These are phyloP conservation scores for Pichia terricola DNA, from an alignment of 1,139 yeast species.

Conservation along the genomic window DNA sequence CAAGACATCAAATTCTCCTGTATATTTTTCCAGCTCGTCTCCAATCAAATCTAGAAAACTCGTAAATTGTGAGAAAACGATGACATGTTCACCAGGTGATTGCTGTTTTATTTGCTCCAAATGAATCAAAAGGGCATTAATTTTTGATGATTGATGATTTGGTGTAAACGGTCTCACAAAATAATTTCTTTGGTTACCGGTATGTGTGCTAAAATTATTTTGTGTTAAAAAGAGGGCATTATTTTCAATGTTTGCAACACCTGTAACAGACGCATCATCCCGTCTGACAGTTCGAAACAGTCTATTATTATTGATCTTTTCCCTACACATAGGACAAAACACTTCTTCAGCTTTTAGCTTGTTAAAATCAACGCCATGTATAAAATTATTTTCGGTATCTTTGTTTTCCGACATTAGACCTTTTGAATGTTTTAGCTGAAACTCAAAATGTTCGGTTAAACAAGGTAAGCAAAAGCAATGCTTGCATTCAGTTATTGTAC, in stretches of 20 bases:
- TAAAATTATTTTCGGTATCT: background rate
- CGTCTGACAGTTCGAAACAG: conserved; percentile 29
- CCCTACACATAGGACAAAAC: conserved; percentile 56
- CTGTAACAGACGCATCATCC: background rate
- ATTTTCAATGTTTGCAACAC: conserved; percentile 2
- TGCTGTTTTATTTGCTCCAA: conserved; percentile 43
- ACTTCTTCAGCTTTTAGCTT: conserved; percentile 15
- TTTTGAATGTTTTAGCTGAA: conserved; percentile 18
- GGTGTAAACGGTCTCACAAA: conserved; percentile 37
- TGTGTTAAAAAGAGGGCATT: conserved; percentile 9
- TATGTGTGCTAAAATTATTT: background rate
- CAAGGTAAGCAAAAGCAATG: conserved; percentile 74
- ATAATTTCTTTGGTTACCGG: conserved; percentile 15
- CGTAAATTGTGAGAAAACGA: conserved; percentile 89
- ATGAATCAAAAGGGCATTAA: conserved; percentile 59
- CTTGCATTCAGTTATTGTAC: conserved; percentile 68
- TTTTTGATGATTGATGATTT: conserved; percentile 56
- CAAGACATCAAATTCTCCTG: conserved; percentile 37
- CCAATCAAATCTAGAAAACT: conserved; percentile 72
- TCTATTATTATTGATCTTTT: conserved; percentile 33
- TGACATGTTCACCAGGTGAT: conserved; percentile 60
- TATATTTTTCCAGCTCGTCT: conserved; percentile 41
- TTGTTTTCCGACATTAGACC: background rate
- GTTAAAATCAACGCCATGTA: background rate
- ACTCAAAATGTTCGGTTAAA: conserved; percentile 56